Conservation (phyloP, 2,329 filamentous ascomycete genomes). For the Anisogramma anomala region DNA sequence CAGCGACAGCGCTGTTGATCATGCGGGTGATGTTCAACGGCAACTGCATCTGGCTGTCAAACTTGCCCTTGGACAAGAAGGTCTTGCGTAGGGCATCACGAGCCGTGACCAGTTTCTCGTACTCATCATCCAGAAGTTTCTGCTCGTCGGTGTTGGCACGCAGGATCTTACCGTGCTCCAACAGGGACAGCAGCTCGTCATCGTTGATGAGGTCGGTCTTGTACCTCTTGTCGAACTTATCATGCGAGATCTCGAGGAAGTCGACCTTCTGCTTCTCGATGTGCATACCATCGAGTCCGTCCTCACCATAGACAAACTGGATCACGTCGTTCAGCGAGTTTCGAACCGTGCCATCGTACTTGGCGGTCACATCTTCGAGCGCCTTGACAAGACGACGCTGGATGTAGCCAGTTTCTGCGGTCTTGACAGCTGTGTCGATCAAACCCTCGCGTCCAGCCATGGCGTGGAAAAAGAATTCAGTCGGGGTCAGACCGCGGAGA, state of each 20-base stretch:
- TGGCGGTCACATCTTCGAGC: slow-evolving; percentile 91
- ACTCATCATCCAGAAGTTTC: slow-evolving; percentile 77
- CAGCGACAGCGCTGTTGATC: slow-evolving; percentile 77
- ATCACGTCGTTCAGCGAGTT: slow-evolving; percentile 95
- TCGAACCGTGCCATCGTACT: slow-evolving; percentile 93
- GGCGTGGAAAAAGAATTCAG: slow-evolving; percentile 98
- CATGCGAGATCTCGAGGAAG: slow-evolving; percentile 67
- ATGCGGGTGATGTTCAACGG: slow-evolving; percentile 87
- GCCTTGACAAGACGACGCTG: slow-evolving; percentile 97
- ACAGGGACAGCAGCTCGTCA: slow-evolving; percentile 42
- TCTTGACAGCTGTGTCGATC: slow-evolving; percentile 99
- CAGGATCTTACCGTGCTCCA: slow-evolving; percentile 81
- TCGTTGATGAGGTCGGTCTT: slow-evolving; percentile 76
- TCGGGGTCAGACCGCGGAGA: slow-evolving; percentile 83
- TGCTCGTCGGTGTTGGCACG: slow-evolving; percentile 81
- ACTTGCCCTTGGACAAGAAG: slow-evolving; percentile 50
- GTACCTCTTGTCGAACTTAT: slow-evolving; percentile 69
- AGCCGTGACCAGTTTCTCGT: slow-evolving; percentile 63
- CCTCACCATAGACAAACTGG: slow-evolving; percentile 95
- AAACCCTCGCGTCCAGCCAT: slow-evolving; percentile 99
- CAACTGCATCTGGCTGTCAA: slow-evolving; percentile 78
- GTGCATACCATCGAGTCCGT: slow-evolving; percentile 82
- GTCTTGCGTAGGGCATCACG: slow-evolving; percentile 63
- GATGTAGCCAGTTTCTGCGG: slow-evolving; percentile 97
- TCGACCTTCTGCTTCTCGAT: slow-evolving; percentile 92